phyloP scores from a whole-genome alignment of 352 stramenopile genomes.

The Phytophthora idaei region DNA sequence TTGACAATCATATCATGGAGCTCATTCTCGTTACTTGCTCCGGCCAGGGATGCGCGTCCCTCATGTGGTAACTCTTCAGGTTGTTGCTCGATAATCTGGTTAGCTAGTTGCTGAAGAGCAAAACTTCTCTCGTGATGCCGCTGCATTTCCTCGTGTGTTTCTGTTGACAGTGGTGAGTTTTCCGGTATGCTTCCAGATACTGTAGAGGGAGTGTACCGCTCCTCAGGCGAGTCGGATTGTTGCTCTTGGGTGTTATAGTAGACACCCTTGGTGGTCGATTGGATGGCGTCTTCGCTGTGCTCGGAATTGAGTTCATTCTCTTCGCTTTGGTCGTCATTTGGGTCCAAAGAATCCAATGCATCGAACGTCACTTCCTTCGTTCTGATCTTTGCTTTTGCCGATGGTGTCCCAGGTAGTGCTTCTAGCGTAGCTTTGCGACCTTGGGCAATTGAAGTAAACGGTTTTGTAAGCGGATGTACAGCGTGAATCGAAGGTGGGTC shows the following conservation, averaged over 20 bases:
- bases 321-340: slow-evolving; percentile 5
- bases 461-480: slow-evolving; percentile 30
- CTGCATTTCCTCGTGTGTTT: slow-evolving; percentile 5
- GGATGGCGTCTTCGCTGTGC: slow-evolving; percentile 1
- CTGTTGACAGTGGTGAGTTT: neutral
- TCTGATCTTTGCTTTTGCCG: slow-evolving; percentile 15
- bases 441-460: slow-evolving; percentile 26
- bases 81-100: slow-evolving; percentile 15
- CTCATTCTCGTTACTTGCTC: slow-evolving; percentile 27
- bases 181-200: slow-evolving; percentile 2
- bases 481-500: slow-evolving; percentile 27
- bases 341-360: slow-evolving; percentile 16
- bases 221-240: slow-evolving; percentile 3
- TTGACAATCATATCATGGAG: slow-evolving; percentile 50
- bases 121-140: slow-evolving; percentile 20
- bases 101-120: slow-evolving; percentile 23
- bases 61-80: neutral
- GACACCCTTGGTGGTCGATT: neutral
- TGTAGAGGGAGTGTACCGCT: slow-evolving; percentile 24
- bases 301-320: slow-evolving; percentile 2
- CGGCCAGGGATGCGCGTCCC: slow-evolving; percentile 24
- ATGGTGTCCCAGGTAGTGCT: slow-evolving; percentile 28
- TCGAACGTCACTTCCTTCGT: slow-evolving; percentile 20
- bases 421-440: slow-evolving; percentile 38
- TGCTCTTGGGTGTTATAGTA: slow-evolving; percentile 1